Evolutionary conservation across 2,329 filamentous ascomycete species (phyloP), one percentile per base, ranked within the genome.

Genomic region (Xylariaceae sp.): DNA sequence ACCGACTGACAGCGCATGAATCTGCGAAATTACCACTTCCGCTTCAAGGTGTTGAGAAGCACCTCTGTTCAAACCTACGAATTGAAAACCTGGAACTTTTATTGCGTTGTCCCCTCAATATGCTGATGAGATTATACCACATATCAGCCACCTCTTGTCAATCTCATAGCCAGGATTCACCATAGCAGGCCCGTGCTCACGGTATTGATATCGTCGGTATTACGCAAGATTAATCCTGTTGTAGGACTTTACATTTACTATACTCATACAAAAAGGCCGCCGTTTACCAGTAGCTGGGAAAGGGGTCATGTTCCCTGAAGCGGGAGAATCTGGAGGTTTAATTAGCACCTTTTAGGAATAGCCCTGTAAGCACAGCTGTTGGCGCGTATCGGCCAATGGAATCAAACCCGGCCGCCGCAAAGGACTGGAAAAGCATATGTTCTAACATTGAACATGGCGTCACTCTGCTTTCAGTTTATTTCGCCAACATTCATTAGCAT

Each of bases 291-390:
- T n/a, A n/a, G n/a, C n/a, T n/a, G n/a, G n/a, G n/a, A n/a, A n/a
- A n/a, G n/a, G n/a, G n/a, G n/a, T n/a, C n/a, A n/a, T n/a, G n/a
- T n/a, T n/a, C n/a, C n/a, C n/a, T n/a, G n/a, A n/a, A n/a, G n/a
- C n/a, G n/a, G 45, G 24, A 29, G 23, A 41, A 53, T 46, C 45
- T 48, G 50, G 54, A 50, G 54, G 54, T 57, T 57, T 57, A 57
- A 57, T 57, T 53, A 50, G 39, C 18, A 35, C 41, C 8, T 39
- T 42, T 50, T 46, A n/a, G 54, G 54, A 18, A 37, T 57, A 57
- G 54, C 33, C 13, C n/a, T 10, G 27, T 37, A n/a, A n/a, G n/a
- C n/a, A 32, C 29, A 35, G 30, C 21, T n/a, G 24, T 11, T 18
- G 33, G 29, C 20, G 10, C 11, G 20, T 16, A 33, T 15, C 26